Conservation (phyloP, 495 filamentous ascomycete species). For the Amorphotheca resinae region DNA sequence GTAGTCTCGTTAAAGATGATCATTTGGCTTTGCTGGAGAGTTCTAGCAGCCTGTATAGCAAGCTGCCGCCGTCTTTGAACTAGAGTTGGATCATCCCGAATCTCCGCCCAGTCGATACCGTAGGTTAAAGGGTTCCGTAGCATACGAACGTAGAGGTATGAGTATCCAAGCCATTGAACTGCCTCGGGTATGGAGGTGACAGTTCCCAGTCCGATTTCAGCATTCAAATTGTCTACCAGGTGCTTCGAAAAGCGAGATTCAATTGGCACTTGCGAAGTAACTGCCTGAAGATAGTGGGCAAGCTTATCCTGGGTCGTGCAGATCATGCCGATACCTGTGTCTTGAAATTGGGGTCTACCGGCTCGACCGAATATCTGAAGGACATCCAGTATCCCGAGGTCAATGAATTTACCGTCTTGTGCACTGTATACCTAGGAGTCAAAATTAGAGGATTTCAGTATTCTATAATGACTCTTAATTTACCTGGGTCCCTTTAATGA, state of each 20-base stretch:
- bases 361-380: slow-evolving; percentile 98
- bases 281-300: slow-evolving; percentile 80
- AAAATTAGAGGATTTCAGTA: background rate
- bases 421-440: slow-evolving; percentile 95
- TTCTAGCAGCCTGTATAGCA: slow-evolving; percentile 73
- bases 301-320: slow-evolving; percentile 89
- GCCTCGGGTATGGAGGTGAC: slow-evolving; percentile 91
- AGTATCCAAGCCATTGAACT: slow-evolving; percentile 95
- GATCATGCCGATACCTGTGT: slow-evolving; percentile 92
- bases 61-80: slow-evolving; percentile 71
- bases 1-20: slow-evolving; percentile 94
- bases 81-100: slow-evolving; percentile 70
- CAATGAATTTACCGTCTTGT: slow-evolving; percentile 90
- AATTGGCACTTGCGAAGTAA: slow-evolving; percentile 92
- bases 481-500: slow-evolving; percentile 54
- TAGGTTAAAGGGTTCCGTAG: slow-evolving; percentile 80
- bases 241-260: slow-evolving; percentile 85
- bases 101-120: slow-evolving; percentile 93
- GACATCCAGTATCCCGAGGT: slow-evolving; percentile 93
- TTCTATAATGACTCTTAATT: background rate
- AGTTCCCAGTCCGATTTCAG: slow-evolving; percentile 85
- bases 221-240: slow-evolving; percentile 92
- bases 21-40: slow-evolving; percentile 89
- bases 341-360: slow-evolving; percentile 92
- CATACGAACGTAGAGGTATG: slow-evolving; percentile 95